Base-by-base conservation (phyloP, 2,329 filamentous ascomycete genomes). In the Cercospora zeae-maydis region DNA sequence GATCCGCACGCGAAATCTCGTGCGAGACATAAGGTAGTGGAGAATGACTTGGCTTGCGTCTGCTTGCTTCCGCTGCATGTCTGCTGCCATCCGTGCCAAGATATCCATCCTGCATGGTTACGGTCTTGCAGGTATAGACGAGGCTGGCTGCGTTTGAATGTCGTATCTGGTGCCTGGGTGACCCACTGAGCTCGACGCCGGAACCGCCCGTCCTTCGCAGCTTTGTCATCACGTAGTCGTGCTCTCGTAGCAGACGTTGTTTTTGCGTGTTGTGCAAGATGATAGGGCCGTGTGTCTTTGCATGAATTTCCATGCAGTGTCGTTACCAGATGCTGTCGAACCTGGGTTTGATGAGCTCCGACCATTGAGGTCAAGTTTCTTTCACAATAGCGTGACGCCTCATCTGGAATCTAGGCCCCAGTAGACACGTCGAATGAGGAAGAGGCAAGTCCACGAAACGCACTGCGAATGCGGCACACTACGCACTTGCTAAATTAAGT, bases 381-480 rank as follows among this genome's bases (percentile, higher is more conserved):
- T 27, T 13, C 39, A 45, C 39, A 45, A 11, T 45, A 45, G 39
- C 21, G 39, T 21, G 39, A 11, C 39, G 39, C 39, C 19, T 27
- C 39, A 45, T 6, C 19, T 45, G 39, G 39, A 13, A 45, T 45
- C 39, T 45, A 45, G 39, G 19, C 39, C 39, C 19, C 10, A 45
- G 39, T 2, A 16, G 39, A 45, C n/a, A 16, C 21, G 39, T 16
- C 39, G 19, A 45, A 45, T 24, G 21, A 21, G 19, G 39, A 45
- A 45, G 39, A 42, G 37, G 37, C 21, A 55, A 19, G 30, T 24
- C 52, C 14, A 55, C 16, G 27, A 55, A 51, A 19, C 13, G 7
- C 14, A 19, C n/a, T n/a, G 52, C 59, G 24, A 62, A 62, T 51
- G 39, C 52, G 8, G 53, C 52, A 13, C 59, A 62, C 39, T 16